Evolutionary conservation across 2,329 filamentous ascomycete genomes (phyloP), one percentile per base, ranked within the genome.

Genomic region (Pseudogymnoascus sp.): DNA sequence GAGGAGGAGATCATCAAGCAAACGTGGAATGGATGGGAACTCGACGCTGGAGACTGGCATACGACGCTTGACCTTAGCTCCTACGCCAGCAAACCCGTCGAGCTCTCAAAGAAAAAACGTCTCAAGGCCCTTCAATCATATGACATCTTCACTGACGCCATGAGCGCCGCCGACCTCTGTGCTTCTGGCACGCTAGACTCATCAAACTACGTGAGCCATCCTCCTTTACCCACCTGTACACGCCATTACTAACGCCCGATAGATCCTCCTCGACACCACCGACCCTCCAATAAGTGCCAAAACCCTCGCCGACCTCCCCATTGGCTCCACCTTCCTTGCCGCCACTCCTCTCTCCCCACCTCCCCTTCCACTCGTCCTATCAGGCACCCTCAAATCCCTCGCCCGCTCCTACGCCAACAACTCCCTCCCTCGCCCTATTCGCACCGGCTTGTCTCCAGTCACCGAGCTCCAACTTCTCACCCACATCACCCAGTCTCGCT

Each of bases 161-260:
- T 90, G 74, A 92, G 90, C 71, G 81, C 82, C 40, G 82, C 85
- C 18, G 90, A 95, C 73, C 64, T 88, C 1, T 84, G 80, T 69
- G 71, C 72, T 28, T 64, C 64, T 28, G 61, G 63, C 3, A 64
- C 34, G 11, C 18, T 60, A 6, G 25, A 42, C 59, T 25, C 34
- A 11, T 28, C 31, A 18, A 60, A 42, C 59, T 14, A 60, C 34
- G 34, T 38, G 16, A 60, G 18, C 9, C 11, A 11, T 34, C 9
- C 31, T 4, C 31, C 31, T 5, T 11, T 34, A 34, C 9, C 31
- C 11, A 34, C 31, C 31, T 34, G 31, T 34, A 8, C 31, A 11
- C 4, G 3, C 31, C 9, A 34, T 34, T 34, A 12, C 38, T 60
- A 60, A 38, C 56, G 2, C 18, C 5, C 4, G n/a, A 8, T 12